Conservation (phyloP, 1,284 basidiomycete species). For the Mrakiaceae sp. region DNA sequence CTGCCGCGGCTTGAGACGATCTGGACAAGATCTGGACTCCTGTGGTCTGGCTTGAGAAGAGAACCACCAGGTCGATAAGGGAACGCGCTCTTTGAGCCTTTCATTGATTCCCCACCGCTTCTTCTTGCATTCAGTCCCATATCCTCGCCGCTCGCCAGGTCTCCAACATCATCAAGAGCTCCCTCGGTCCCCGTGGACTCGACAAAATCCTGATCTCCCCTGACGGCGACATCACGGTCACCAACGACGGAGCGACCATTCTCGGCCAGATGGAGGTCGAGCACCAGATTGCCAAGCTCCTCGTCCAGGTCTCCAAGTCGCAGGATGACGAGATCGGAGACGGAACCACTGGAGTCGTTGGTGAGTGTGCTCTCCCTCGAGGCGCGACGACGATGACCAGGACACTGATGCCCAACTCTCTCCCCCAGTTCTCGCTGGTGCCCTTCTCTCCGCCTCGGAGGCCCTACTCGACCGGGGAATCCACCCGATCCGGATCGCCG, state of each 20-base stretch:
- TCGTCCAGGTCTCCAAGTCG: conserved; percentile 92
- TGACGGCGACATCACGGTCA: conserved; percentile 97
- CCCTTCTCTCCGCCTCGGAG: conserved; percentile 53
- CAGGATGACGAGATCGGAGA: conserved; percentile 99
- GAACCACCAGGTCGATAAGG: conserved; percentile 18
- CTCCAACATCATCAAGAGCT: conserved; percentile 69
- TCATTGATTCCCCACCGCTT: conserved; percentile 1
- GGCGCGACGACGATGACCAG: not conserved
- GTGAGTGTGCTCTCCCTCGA: conserved; percentile 40
- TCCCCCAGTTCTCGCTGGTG: conserved; percentile 84
- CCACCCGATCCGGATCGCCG: conserved; percentile 95
- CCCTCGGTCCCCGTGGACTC: conserved; percentile 85
- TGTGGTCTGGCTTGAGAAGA: not conserved
- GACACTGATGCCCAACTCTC: not conserved
- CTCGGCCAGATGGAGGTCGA: conserved; percentile 95
- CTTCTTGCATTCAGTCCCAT: conserved; percentile 52
- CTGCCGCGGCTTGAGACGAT: no score
- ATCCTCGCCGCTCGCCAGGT: conserved; percentile 69
- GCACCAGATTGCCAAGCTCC: conserved; percentile 94
- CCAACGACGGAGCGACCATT: conserved; percentile 96
- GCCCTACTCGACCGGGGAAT: conserved; percentile 90
- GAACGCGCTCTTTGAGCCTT: not conserved
- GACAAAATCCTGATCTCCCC: conserved; percentile 99
- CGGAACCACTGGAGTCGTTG: conserved; percentile 96
- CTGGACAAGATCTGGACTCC: no score